These are phyloP conservation scores for Apiotrichum laibachii DNA, from an alignment of 1,284 basidiomycete species.

Conservation along the genomic window DNA sequence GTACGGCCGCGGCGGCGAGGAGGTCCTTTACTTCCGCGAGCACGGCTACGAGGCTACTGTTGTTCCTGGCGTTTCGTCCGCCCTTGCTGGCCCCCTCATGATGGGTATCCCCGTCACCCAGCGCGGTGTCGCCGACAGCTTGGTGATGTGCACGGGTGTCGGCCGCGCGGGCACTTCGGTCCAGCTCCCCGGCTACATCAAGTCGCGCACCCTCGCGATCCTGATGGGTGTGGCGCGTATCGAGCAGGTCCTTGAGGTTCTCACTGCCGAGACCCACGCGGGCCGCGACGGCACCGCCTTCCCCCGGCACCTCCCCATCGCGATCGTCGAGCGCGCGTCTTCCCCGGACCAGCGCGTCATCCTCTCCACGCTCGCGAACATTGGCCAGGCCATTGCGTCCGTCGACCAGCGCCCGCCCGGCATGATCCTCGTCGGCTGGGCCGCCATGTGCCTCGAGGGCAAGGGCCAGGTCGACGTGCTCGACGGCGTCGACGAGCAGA, in stretches of 20 bases:
- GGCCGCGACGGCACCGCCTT: conserved; percentile 61
- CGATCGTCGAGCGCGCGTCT: conserved; percentile 88
- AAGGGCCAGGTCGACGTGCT: conserved; percentile 56
- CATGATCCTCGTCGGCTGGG: conserved; percentile 94
- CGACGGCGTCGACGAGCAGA: conserved; percentile 50
- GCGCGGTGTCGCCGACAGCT: conserved; percentile 83
- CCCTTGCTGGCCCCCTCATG: conserved; percentile 83
- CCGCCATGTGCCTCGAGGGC: conserved; percentile 58
- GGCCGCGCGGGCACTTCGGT: conserved; percentile 83
- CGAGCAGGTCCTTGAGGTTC: conserved; percentile 64
- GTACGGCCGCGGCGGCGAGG: conserved; percentile 91
- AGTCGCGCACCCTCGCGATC: conserved; percentile 73
- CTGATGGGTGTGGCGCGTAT: conserved; percentile 95
- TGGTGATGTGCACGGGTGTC: conserved; percentile 90
- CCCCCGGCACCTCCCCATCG: conserved; percentile 76
- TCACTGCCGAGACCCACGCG: conserved; percentile 43
- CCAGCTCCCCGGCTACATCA: conserved; percentile 78
- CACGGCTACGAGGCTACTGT: conserved; percentile 79
- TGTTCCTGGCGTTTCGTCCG: conserved; percentile 84
- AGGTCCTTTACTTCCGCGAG: conserved; percentile 83
- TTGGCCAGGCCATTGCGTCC: conserved; percentile 68
- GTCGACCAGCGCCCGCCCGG: conserved; percentile 91
- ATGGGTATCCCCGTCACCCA: conserved; percentile 92
- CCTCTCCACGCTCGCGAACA: conserved; percentile 70
- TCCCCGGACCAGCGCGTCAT: conserved; percentile 88